A percentile compares a stretch with the other conserved stretches of the same genome.
These are phyloP conservation scores for Ophiobolus disseminans DNA, from an alignment of 2,329 filamentous ascomycete species.

Conservation along the genomic window DNA sequence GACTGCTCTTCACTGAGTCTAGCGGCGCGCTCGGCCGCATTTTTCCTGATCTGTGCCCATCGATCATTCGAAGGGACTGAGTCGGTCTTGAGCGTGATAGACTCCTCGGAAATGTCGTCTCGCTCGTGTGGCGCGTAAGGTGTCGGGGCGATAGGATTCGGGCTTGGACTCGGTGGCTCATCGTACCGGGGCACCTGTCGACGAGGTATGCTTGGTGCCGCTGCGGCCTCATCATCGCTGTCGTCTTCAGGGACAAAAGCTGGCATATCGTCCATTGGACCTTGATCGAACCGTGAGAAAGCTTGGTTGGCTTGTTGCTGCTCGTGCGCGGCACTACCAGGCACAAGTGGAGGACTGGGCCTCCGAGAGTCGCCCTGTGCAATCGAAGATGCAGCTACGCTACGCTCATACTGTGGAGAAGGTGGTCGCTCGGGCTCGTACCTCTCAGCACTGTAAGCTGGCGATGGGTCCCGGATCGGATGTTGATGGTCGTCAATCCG, in stretches of 20 bases:
- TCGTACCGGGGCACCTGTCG: constrained; percentile 19
- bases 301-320: constrained; percentile 66
- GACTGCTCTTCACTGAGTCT: constrained; percentile 70
- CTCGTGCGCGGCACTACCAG: constrained; percentile 67
- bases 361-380: constrained; percentile 39
- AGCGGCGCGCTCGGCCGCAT: constrained; percentile 81
- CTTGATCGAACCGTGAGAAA: constrained; percentile 81
- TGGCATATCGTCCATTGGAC: constrained; percentile 84
- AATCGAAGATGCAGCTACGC: constrained; percentile 31
- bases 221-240: constrained; percentile 37
- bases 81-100: constrained; percentile 50
- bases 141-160: constrained; percentile 23
- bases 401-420: constrained; percentile 36
- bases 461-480: constrained; percentile 34
- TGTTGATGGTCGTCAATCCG: constrained; percentile 31
- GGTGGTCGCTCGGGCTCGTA: constrained; percentile 26
- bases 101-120: constrained; percentile 52
- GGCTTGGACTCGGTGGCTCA: constrained; percentile 18
- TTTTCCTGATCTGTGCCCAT: constrained; percentile 96
- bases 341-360: constrained; percentile 59
- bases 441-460: constrained; percentile 28
- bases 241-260: constrained; percentile 71
- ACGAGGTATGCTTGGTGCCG: constrained; percentile 32
- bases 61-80: constrained; percentile 67
- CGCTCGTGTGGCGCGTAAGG: constrained; percentile 22